phyloP scores from a whole-genome alignment of 306 rosid species.

The Ochetophila trinervis region DNA sequence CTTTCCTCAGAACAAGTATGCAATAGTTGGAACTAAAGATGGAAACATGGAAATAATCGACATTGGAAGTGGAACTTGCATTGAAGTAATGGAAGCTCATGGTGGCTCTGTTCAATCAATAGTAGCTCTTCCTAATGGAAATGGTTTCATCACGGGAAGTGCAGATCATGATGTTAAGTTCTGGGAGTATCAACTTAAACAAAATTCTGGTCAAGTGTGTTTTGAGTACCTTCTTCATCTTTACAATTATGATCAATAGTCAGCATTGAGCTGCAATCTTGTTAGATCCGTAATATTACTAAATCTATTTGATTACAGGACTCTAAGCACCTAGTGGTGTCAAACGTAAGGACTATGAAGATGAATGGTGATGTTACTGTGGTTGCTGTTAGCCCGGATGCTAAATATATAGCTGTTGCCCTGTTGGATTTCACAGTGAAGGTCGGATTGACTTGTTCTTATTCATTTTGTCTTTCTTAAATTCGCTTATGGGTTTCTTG shows the following conservation, averaged over 20 bases:
- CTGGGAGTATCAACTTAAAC: constrained; percentile 78
- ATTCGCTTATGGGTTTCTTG: constrained; percentile 13
- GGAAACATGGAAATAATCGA: constrained; percentile 82
- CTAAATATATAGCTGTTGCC: constrained; percentile 81
- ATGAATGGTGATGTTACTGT: constrained; percentile 86
- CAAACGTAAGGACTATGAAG: constrained; percentile 72
- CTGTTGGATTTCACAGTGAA: constrained; percentile 76
- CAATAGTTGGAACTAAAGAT: constrained; percentile 88
- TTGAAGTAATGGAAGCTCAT: constrained; percentile 81
- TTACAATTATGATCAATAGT: constrained; percentile 1
- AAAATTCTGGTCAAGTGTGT: constrained; percentile 72
- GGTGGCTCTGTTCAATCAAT: constrained; percentile 74
- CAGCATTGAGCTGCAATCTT: neutral
- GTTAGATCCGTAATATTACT: constrained; percentile 9
- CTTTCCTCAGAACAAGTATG: constrained; percentile 71
- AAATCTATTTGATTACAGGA: constrained; percentile 42
- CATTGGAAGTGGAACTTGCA: constrained; percentile 75
- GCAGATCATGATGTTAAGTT: constrained; percentile 88
- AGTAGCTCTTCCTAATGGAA: constrained; percentile 62
- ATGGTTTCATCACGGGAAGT: constrained; percentile 89
- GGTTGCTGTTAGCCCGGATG: constrained; percentile 85
- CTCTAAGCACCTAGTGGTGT: constrained; percentile 52
- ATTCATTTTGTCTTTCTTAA: constrained; percentile 7
- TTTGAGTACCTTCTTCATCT: constrained; percentile 25
- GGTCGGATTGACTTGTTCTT: constrained; percentile 45